Base-by-base conservation (phyloP, 1,284 basidiomycete species). In the Ceratobasidium sp. region DNA sequence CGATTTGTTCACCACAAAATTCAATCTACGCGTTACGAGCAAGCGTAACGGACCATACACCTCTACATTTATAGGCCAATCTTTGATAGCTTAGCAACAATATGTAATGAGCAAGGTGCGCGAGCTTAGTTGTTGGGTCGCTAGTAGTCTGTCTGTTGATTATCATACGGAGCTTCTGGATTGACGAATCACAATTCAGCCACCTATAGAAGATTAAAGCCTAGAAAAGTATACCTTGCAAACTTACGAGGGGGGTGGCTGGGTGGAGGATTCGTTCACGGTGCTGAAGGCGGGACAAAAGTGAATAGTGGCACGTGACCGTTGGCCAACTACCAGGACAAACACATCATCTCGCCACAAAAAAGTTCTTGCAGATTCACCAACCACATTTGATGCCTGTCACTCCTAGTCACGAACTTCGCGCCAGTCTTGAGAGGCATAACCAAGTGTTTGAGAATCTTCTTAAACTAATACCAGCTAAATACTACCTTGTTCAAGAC, bases 391-490 rank as follows among this genome's bases (percentile, higher is more conserved):
- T 38, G 17, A 74, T 75, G 73, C 44, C 73, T 46, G 66, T 65
- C 62, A 91, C 91, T 9, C 80, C 89, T 9, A 81, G 85, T 6
- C 84, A 87, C 12, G 86, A 86, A 0, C 87, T 96, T 5, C 88
- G 89, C 71, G 85, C 87, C 7, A 95, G 94, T 2, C 86, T 98
- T 54, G 92, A 95, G 83, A 86, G 86, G 67, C 95, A 97, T 85
- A 97, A 98, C 83, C 89, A 89, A 50, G 90, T 91, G 0, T 97
- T 98, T 81, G 94, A 95, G 82, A 88, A 90, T 0, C 87, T 97
- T 1, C 86, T 97, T 2, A 90, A 89, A 66, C 89, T 97, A 56
- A 97, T 98, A 78, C 96, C 96, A 0, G 90, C 95, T 10, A 93
- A 92, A 86, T 96, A 94, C 83, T 98, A 97, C 84, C 87, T 97